phyloP scores from a whole-genome alignment of 176 grass and related monocot genomes.

The Alopecurus myosuroides region DNA sequence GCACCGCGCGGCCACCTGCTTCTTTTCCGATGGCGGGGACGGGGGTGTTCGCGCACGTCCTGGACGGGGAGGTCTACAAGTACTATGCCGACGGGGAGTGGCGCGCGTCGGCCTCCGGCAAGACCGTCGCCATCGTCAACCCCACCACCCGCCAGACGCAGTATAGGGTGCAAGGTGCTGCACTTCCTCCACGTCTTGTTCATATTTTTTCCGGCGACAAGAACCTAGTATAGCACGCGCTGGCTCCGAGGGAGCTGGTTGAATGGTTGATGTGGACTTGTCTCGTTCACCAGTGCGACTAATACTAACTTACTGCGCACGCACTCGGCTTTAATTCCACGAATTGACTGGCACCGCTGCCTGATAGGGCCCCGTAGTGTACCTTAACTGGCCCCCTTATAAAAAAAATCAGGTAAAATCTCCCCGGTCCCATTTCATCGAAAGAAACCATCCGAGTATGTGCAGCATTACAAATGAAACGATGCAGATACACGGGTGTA shows the following conservation, averaged over 20 bases:
- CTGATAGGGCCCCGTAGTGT: not conserved
- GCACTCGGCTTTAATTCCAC: constrained; percentile 2
- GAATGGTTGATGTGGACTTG: constrained; percentile 3
- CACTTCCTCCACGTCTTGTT: not conserved
- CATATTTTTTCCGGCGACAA: not conserved
- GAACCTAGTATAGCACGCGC: not conserved
- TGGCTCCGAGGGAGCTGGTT: not conserved
- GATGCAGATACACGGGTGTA: too few relatives aligned
- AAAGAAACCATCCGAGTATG: not conserved
- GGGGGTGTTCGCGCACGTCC: constrained; percentile 63
- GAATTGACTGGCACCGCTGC: not conserved
- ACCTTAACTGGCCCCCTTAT: too few relatives aligned
- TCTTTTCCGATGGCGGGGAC: constrained; percentile 46
- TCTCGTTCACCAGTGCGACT: not conserved
- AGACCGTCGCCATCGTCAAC: constrained; percentile 92
- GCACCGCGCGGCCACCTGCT: not conserved
- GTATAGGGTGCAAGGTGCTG: constrained; percentile 82
- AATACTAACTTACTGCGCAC: not conserved
- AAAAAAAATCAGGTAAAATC: not conserved
- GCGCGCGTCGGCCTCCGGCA: constrained; percentile 70
- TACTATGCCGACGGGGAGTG: constrained; percentile 96
- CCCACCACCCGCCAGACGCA: constrained; percentile 81
- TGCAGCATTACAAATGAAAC: not conserved
- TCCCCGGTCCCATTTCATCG: not conserved
- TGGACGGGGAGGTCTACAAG: constrained; percentile 74